A percentile compares a stretch with the other conserved stretches of the same genome.
phyloP scores from a whole-genome alignment of 2,329 filamentous ascomycete genomes.

The Fusarium sp. region DNA sequence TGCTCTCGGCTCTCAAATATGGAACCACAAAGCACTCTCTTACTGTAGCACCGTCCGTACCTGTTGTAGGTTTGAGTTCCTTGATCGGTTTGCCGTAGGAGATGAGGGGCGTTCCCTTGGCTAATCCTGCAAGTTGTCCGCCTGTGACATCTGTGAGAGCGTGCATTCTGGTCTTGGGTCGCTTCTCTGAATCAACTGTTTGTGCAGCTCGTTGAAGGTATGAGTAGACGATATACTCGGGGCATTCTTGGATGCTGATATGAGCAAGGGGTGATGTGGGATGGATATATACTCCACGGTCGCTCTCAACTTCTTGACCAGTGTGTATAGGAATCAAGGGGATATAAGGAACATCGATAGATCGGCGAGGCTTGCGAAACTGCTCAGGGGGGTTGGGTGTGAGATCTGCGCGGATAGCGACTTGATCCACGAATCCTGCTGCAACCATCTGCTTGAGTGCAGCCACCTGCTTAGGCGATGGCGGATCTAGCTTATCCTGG shows the following conservation, averaged over 20 bases:
- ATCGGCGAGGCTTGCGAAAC: constrained; percentile 79
- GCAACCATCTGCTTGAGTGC: constrained; percentile 92
- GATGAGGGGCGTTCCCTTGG: constrained; percentile 86
- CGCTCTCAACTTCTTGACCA: constrained; percentile 58
- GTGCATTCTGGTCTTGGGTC: constrained; percentile 86
- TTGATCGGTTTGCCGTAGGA: constrained; percentile 92
- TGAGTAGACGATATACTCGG: constrained; percentile 88
- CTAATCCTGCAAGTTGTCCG: constrained; percentile 80
- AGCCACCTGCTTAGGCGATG: constrained; percentile 76
- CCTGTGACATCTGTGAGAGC: constrained; percentile 84
- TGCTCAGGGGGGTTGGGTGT: constrained; percentile 78
- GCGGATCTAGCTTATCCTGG: constrained; percentile 68
- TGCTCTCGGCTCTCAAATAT: constrained; percentile 77
- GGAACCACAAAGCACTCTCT: constrained; percentile 89
- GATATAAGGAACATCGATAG: constrained; percentile 92
- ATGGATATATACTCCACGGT: constrained; percentile 86
- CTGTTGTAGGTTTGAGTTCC: constrained; percentile 70
- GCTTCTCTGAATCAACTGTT: constrained; percentile 65
- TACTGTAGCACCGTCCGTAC: constrained; percentile 55
- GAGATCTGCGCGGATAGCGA: constrained; percentile 92
- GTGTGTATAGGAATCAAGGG: constrained; percentile 79
- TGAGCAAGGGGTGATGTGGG: constrained; percentile 85
- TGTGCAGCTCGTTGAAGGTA: constrained; percentile 80
- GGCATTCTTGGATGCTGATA: constrained; percentile 78
- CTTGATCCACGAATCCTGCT: constrained; percentile 92